Evolutionary conservation across 2,329 filamentous ascomycete species (phyloP).

Genomic region (Thielaviopsis cerberus): DNA sequence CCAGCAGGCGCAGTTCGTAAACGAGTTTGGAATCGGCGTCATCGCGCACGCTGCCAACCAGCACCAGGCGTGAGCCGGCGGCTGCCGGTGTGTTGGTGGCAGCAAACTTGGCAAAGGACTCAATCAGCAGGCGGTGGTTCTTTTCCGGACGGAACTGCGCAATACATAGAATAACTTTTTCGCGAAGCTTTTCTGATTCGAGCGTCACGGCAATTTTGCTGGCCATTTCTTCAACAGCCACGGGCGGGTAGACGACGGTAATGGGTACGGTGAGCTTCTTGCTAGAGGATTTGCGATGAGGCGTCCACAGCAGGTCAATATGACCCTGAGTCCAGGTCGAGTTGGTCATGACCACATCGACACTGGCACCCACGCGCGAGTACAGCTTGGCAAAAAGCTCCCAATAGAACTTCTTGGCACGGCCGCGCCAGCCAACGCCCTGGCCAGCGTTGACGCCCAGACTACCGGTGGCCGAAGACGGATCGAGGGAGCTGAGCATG

Average conservation of each 20-base stretch:
- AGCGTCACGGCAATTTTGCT: conserved; percentile 52
- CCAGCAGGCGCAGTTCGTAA: conserved; percentile 70
- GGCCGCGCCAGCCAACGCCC: conserved; percentile 52
- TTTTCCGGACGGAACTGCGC: conserved; percentile 96
- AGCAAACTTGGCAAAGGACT: conserved; percentile 64
- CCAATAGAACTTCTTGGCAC: conserved; percentile 70
- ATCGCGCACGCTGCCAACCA: conserved; percentile 85
- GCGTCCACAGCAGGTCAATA: conserved; percentile 63
- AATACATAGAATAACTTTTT: conserved; percentile 70
- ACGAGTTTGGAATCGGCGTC: conserved; percentile 63
- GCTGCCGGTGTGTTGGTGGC: conserved; percentile 33
- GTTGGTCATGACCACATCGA: conserved; percentile 95
- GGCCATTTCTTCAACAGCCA: conserved; percentile 71
- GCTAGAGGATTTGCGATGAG: conserved; percentile 23
- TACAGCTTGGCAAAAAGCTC: conserved; percentile 66
- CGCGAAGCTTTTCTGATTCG: conserved; percentile 48
- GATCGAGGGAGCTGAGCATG: conserved; percentile 73
- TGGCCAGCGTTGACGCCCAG: conserved; percentile 71
- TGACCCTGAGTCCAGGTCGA: conserved; percentile 84
- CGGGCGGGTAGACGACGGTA: conserved; percentile 74
- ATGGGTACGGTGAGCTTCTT: conserved; percentile 34
- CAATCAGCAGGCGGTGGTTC: conserved; percentile 74
- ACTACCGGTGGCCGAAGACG: conserved; percentile 34
- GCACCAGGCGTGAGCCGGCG: conserved; percentile 47
- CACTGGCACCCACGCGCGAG: conserved; percentile 58